A percentile compares a stretch with the other conserved stretches of the same genome.
Evolutionary conservation across 352 stramenopile species (phyloP).

Genomic region (Pythium guiyangense): DNA sequence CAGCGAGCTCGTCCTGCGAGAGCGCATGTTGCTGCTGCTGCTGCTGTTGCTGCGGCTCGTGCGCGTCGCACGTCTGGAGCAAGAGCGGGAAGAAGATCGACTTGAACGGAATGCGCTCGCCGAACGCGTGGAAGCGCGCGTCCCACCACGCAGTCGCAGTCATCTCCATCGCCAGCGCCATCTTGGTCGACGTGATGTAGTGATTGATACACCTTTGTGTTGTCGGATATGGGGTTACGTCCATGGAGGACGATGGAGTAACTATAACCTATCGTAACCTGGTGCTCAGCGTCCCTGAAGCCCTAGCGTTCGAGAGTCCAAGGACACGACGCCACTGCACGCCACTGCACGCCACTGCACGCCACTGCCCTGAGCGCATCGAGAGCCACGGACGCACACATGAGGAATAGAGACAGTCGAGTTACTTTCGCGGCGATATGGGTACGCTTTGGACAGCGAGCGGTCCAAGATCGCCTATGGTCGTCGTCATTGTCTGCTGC

Average conservation of each 20-base stretch:
- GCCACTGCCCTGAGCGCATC: too few relatives aligned
- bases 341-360: too few relatives aligned
- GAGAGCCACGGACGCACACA: too few relatives aligned
- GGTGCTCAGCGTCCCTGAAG: too few relatives aligned
- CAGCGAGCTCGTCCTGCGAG: constrained; percentile 52
- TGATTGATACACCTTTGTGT: too few relatives aligned
- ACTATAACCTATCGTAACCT: too few relatives aligned
- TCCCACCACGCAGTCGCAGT: constrained; percentile 32
- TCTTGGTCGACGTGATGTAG: not conserved
- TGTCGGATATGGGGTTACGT: not conserved
- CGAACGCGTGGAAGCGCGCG: constrained; percentile 10
- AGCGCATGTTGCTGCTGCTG: constrained; percentile 27
- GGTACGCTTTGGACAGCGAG: constrained; percentile 4
- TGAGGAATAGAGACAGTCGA: too few relatives aligned
- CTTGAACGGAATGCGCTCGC: constrained; percentile 18
- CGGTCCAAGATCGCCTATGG: not conserved
- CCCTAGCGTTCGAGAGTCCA: too few relatives aligned
- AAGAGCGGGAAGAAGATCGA: constrained; percentile 62
- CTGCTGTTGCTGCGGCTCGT: constrained; percentile 22
- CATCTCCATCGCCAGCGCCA: constrained; percentile 2
- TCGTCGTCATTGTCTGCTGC: too few relatives aligned
- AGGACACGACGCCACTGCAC: too few relatives aligned
- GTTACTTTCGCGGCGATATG: constrained; percentile 8
- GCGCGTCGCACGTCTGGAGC: constrained; percentile 29
- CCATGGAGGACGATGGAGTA: not conserved